Percentiles rank a stretch among this genome's conserved stretches.
These are phyloP conservation scores for Cryptococcus floricola DNA, from an alignment of 1,284 basidiomycete species.

Conservation along the genomic window DNA sequence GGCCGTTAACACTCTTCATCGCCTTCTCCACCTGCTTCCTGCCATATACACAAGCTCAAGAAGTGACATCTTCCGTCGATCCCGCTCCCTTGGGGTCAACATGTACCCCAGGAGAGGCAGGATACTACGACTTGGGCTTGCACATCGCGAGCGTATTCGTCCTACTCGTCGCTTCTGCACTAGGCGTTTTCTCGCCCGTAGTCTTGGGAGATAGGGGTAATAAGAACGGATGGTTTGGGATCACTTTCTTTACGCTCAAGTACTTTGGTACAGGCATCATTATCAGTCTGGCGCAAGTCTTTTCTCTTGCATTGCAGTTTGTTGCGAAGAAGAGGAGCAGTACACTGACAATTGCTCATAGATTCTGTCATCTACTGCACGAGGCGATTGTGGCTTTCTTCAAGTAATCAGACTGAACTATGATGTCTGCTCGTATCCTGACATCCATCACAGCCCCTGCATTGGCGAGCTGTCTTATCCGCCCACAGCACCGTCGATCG, in stretches of 20 bases:
- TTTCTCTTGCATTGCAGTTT: no score
- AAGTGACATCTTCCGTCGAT: no score
- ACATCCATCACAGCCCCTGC: conserved; percentile 1
- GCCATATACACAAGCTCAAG: no score
- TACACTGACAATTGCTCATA: not conserved
- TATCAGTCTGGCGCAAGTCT: conserved; percentile 9
- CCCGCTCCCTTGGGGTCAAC: not conserved
- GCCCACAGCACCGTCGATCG: conserved; percentile 10
- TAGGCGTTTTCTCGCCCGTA: conserved; percentile 9
- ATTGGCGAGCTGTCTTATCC: conserved; percentile 8
- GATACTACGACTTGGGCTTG: conserved; percentile 1
- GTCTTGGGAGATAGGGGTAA: not conserved
- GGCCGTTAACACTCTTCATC: no score
- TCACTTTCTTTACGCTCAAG: conserved; percentile 4
- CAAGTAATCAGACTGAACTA: not conserved
- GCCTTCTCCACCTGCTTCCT: no score
- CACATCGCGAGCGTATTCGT: conserved; percentile 13
- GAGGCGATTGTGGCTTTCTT: conserved; percentile 9
- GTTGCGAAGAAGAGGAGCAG: not conserved
- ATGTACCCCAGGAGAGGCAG: not conserved
- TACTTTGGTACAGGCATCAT: conserved; percentile 12
- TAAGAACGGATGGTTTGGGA: not conserved
- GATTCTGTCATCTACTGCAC: conserved; percentile 11
- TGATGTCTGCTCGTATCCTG: not conserved
- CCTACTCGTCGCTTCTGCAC: conserved; percentile 6